Base-by-base conservation (phyloP, 352 stramenopile species). In the Pythium aphanidermatum region DNA sequence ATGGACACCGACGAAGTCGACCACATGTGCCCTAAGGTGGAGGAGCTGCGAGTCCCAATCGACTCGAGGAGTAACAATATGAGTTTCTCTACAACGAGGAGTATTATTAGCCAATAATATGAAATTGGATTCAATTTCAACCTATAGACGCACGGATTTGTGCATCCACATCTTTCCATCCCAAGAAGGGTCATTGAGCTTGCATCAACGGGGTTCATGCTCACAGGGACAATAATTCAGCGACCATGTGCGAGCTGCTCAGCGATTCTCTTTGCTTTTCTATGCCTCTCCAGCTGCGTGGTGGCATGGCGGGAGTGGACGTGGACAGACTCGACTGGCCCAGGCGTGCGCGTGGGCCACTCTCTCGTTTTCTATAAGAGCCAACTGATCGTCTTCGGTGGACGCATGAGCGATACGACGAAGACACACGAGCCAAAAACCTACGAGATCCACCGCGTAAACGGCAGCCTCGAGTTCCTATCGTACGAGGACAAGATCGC, bases 351-450 rank as follows among this genome's bases (percentile, higher is more conserved):
- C 16, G 63, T 79, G 37, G 88, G 92, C 5, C 90, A 98, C 56
- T 94, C 87, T 5, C 53, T 97, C 4, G 70, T 83, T n/a, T 61
- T 96, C 36, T 92, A 88, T 47, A 76, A 74, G 35, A 92, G 64
- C 29, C 65, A 84, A 33, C 41, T 89, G 12, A 58, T 98, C 17
- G 69, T 98, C 36, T 98, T 98, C 55, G 95, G 94, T 2, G 95
- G 92, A 4, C 73, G 92, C 43, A 92, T 81, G 20, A 91, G 95
- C 53, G 91, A 98, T 61, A 82, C 86, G 8, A 84, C 70, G 24
- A 63, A 70, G 19, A 59, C 59, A 4, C 95, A 98, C 55, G 54
- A 95, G 9, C 94, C 95, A 27, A 96, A 91, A 48, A 96, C 87
- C 20, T 97, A 95, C 58, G 84, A 96, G 49, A 87, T 95, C 46